Evolutionary conservation across 2,329 filamentous ascomycete genomes (phyloP).

Genomic region (Conoideocrella luteorostrata): DNA sequence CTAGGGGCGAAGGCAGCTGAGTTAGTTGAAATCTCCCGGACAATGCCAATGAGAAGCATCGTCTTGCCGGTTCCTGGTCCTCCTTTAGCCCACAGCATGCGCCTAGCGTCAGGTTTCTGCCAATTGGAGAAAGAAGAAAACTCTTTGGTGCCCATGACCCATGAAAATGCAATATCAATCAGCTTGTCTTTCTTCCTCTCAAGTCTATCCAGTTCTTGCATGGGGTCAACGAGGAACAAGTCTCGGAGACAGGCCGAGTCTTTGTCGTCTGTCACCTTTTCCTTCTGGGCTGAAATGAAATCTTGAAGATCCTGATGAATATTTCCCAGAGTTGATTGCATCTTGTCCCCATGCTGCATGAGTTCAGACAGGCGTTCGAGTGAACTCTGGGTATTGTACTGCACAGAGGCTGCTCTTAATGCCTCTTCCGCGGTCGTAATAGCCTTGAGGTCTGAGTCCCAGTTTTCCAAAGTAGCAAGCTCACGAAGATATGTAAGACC

Average conservation of each 20-base stretch:
- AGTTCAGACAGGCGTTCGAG: conserved; percentile 9
- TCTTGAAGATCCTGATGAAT: conserved; percentile 12
- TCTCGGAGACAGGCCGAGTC: conserved; percentile 11
- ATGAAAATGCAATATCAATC: conserved; percentile 9
- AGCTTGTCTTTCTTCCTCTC: conserved; percentile 12
- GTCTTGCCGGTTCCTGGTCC: conserved; percentile 32
- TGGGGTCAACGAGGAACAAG: conserved; percentile 11
- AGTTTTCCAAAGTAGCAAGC: conserved; percentile 9
- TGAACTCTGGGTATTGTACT: conserved; percentile 11
- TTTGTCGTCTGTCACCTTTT: conserved; percentile 10
- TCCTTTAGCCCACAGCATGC: conserved; percentile 27
- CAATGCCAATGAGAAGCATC: conserved; percentile 26
- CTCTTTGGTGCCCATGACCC: conserved; percentile 10
- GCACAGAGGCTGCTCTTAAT: conserved; percentile 9
- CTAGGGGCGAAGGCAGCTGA: conserved; percentile 9
- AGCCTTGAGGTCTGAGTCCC: conserved; percentile 8
- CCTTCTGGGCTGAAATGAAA: conserved; percentile 11
- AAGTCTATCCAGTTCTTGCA: conserved; percentile 11
- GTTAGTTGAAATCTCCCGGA: conserved; percentile 16
- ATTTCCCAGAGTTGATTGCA: conserved; percentile 10
- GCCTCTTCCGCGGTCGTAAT: conserved; percentile 10
- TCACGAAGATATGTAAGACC: conserved; percentile 10
- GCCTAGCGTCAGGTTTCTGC: conserved; percentile 15
- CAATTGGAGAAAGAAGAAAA: conserved; percentile 21
- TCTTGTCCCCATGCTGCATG: conserved; percentile 10